These are phyloP conservation scores for Suaeda aralocaspica DNA, from an alignment of 148 eudicot genomes.

Conservation along the genomic window DNA sequence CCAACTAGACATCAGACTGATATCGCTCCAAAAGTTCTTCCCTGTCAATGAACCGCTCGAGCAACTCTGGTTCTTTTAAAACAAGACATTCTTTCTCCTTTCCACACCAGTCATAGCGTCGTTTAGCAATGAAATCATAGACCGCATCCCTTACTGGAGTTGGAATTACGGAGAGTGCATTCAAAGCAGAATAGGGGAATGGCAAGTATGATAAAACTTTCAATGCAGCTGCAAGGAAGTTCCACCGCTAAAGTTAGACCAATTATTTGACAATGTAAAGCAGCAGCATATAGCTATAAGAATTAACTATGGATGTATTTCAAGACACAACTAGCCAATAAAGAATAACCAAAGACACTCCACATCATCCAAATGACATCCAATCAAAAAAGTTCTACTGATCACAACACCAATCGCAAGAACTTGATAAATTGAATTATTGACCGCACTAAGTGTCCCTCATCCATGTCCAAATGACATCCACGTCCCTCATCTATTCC, in stretches of 20 bases:
- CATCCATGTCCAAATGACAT: not conserved
- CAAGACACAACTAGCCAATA: not conserved
- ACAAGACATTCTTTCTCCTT: constrained; percentile 75
- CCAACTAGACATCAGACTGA: constrained; percentile 29
- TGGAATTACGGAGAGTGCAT: constrained; percentile 55
- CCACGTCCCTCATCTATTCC: too few species aligned
- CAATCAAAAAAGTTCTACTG: not conserved
- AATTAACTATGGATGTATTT: not conserved
- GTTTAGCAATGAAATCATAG: constrained; percentile 80
- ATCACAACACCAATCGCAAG: not conserved
- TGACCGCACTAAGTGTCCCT: not conserved
- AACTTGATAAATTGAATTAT: not conserved
- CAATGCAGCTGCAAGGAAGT: constrained; percentile 75
- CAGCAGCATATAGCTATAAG: not conserved
- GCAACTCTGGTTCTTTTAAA: constrained; percentile 68
- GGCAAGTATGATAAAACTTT: constrained; percentile 85
- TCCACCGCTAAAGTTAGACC: not conserved
- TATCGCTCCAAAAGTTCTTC: constrained; percentile 56
- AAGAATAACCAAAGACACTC: not conserved
- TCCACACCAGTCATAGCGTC: constrained; percentile 78
- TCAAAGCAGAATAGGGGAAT: constrained; percentile 72
- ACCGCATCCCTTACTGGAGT: constrained; percentile 71
- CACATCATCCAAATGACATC: not conserved
- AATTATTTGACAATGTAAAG: not conserved
- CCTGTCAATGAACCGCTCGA: constrained; percentile 80